phyloP scores from a whole-genome alignment of 129 eudicot genomes.

The Arctium lappa region DNA sequence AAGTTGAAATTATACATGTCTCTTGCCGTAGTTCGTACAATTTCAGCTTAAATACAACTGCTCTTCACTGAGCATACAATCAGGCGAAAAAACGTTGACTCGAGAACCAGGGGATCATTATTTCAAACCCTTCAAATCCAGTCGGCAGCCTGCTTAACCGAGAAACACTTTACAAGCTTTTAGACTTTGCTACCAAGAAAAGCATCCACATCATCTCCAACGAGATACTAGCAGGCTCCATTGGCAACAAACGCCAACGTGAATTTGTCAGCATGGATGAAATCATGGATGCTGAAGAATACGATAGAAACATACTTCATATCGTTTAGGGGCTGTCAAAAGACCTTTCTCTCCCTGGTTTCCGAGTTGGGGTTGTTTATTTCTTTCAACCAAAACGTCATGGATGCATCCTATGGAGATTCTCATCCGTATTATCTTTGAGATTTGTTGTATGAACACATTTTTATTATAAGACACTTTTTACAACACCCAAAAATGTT shows the following conservation, averaged over 20 bases:
- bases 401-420: slow-evolving; percentile 59
- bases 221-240: slow-evolving; percentile 54
- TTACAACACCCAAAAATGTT: no score
- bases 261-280: slow-evolving; percentile 83
- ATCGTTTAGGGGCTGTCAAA: slow-evolving; percentile 60
- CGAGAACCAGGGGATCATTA: slow-evolving; percentile 67
- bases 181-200: slow-evolving; percentile 83
- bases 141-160: slow-evolving; percentile 53
- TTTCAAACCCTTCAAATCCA: slow-evolving; percentile 84
- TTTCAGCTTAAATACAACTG: slow-evolving; percentile 45
- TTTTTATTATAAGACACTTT: no score
- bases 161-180: slow-evolving; percentile 59
- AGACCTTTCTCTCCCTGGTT: slow-evolving; percentile 65
- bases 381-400: slow-evolving; percentile 47
- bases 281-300: slow-evolving; percentile 52
- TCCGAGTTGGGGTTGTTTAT: slow-evolving; percentile 55
- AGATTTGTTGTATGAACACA: no score
- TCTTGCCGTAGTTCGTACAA: slow-evolving; percentile 88
- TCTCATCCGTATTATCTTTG: slow-evolving; percentile 62
- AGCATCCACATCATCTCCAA: slow-evolving; percentile 74
- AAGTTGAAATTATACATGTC: slow-evolving; percentile 78
- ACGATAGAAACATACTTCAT: slow-evolving; percentile 57
- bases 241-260: slow-evolving; percentile 36
- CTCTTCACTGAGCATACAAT: slow-evolving; percentile 72
- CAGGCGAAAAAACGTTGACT: slow-evolving; percentile 83